Conservation (phyloP, 1,284 basidiomycete genomes). For the Trichosporon faecale region DNA sequence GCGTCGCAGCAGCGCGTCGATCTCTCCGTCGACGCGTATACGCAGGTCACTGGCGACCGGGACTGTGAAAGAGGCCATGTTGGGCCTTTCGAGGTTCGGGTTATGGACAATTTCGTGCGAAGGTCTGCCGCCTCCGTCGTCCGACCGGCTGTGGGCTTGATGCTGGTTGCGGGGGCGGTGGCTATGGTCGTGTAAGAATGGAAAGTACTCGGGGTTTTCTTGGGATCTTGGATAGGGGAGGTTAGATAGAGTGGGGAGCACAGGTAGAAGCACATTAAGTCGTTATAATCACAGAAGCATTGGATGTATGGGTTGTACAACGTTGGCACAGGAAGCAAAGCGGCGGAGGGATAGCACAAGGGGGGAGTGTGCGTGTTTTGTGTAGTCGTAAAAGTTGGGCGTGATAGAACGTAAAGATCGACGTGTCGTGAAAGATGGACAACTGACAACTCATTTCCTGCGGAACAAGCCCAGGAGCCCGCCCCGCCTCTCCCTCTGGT, state of each 20-base stretch:
- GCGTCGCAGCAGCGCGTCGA: conserved; percentile 18
- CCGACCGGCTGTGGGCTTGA: neutral
- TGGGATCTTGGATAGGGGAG: neutral
- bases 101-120: conserved; percentile 20
- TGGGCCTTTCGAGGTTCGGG: conserved; percentile 22
- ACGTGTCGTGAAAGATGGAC: neutral
- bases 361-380: neutral
- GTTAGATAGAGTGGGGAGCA: neutral
- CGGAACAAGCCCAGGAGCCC: neutral
- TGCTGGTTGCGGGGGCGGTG: neutral
- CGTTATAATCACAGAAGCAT: neutral
- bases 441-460: neutral
- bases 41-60: conserved; percentile 18
- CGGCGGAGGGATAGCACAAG: neutral
- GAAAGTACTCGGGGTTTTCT: neutral
- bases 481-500: neutral
- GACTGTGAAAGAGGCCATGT: conserved; percentile 18
- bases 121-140: neutral
- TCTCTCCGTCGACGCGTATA: conserved; percentile 18
- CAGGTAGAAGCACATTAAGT: neutral
- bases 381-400: no score
- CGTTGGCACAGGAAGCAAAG: neutral
- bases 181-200: neutral
- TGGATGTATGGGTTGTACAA: neutral
- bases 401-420: neutral